Percentiles rank a stretch among this genome's conserved stretches.
Conservation (phyloP, 106 monocot genomes). For the Platanthera zijinensis region DNA sequence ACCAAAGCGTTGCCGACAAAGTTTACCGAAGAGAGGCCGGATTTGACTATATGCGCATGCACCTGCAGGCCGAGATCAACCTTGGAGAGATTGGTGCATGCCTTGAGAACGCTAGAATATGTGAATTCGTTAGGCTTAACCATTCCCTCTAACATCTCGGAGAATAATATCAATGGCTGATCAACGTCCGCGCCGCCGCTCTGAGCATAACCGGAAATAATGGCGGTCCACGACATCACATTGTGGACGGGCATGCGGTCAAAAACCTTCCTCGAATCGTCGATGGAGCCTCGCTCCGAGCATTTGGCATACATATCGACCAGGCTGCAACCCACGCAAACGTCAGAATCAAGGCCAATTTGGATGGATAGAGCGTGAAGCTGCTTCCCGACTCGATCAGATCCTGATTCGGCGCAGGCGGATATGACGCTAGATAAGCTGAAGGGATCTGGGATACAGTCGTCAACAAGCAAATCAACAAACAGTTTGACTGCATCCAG, state of each 20-base stretch:
- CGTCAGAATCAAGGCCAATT: slow-evolving; percentile 34
- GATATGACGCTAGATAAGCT: slow-evolving; percentile 64
- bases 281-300: slow-evolving; percentile 17
- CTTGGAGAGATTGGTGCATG: slow-evolving; percentile 50
- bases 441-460: slow-evolving; percentile 55
- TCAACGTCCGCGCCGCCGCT: slow-evolving; percentile 31
- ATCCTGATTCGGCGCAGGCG: slow-evolving; percentile 43
- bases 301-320: slow-evolving; percentile 81
- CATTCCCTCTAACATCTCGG: slow-evolving; percentile 40
- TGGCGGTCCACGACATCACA: slow-evolving; percentile 85
- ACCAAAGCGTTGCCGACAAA: slow-evolving; percentile 61
- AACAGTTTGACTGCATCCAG: slow-evolving; percentile 50
- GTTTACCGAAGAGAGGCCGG: slow-evolving; percentile 32
- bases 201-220: slow-evolving; percentile 61
- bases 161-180: slow-evolving; percentile 42
- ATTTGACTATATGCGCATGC: slow-evolving; percentile 47
- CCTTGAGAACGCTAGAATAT: slow-evolving; percentile 58
- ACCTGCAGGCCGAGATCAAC: slow-evolving; percentile 37
- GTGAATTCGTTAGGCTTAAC: slow-evolving; percentile 65
- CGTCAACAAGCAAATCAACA: slow-evolving; percentile 33
- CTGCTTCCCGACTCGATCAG: slow-evolving; percentile 37
- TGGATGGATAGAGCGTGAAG: slow-evolving; percentile 51
- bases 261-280: slow-evolving; percentile 53
- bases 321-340: slow-evolving; percentile 56
- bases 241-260: slow-evolving; percentile 48